Evolutionary conservation across 169 alveolate genomes (phyloP), one percentile per base, ranked within the genome.

Genomic region (Eimeria sp.): DNA sequence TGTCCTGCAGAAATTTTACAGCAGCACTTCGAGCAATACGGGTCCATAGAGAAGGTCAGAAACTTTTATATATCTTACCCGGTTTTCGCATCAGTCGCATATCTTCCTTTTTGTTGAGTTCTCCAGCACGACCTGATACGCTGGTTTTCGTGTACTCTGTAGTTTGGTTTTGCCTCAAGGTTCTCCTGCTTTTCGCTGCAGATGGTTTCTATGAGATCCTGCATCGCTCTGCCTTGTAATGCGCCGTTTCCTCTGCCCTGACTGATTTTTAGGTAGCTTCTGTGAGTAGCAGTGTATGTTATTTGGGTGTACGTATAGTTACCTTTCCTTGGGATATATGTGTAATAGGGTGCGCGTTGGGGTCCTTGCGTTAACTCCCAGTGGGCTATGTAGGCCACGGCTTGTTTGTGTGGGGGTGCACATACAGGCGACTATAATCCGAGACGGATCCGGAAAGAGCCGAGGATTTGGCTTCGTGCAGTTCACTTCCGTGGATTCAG

Each of bases 401-500:
- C 6, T 1, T 37, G 6, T 71, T 9, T 16, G 49, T 46, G 82
- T 64, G 6, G 68, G 94, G 49, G 68, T 16, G 16, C 66, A 68
- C 64, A 27, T 64, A 16, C 82, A 87, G 94, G 83, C 94, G 46
- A 87, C 78, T 37, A 66, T 87, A 66, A 87, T 87, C 54, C 66
- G 94, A 20, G 94, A 87, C 66, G 82, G 82, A 82, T 16, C 83
- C 6, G 94, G 94, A 37, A 87, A 87, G 68, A 87, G 94, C 66
- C 82, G 94, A 49, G 94, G 94, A 33, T 87, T 87, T 52, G 94
- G 94, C 52, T 87, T 87, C 68, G 94, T 87, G 68, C 94, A 87
- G 94, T 87, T 87, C 46, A 62, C 78, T 52, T 87, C 94, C 54
- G 82, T 87, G 82, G 94, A 87, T 52, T 87, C 94, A 54, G 94